Percentiles rank a stretch among this genome's conserved stretches.
These are phyloP conservation scores for Juglanconis sp. DNA, from an alignment of 2,329 filamentous ascomycete genomes.

Conservation along the genomic window DNA sequence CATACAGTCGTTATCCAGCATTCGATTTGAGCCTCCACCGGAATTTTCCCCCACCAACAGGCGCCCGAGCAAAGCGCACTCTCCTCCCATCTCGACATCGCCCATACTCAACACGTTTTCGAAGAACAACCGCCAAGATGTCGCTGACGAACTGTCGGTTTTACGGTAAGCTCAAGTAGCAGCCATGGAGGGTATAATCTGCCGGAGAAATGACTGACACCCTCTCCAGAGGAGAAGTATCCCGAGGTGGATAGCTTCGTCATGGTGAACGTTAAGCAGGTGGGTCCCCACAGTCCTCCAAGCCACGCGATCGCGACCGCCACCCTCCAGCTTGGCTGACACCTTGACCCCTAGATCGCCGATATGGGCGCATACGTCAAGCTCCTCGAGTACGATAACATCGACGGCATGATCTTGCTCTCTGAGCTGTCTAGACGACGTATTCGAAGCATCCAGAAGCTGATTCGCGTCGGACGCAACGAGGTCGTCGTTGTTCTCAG, in stretches of 20 bases:
- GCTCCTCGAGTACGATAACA: slow-evolving; percentile 98
- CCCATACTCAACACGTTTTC: slow-evolving; percentile 15
- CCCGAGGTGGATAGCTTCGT: slow-evolving; percentile 99
- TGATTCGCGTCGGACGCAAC: slow-evolving; percentile 95
- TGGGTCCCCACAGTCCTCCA: slow-evolving; percentile 36
- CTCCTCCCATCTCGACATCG: not conserved
- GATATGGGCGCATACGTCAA: slow-evolving; percentile 99
- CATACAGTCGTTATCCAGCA: not conserved
- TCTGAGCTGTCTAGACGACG: slow-evolving; percentile 96
- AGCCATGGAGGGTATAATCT: not conserved
- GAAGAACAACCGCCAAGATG: slow-evolving; percentile 28
- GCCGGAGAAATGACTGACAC: slow-evolving; percentile 17
- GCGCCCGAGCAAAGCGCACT: slow-evolving; percentile 1
- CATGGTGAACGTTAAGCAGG: slow-evolving; percentile 99
- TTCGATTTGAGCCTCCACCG: not conserved
- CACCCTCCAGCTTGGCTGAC: slow-evolving; percentile 17
- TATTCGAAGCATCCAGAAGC: slow-evolving; percentile 98
- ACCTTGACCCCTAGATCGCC: slow-evolving; percentile 65
- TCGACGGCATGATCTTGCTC: slow-evolving; percentile 99
- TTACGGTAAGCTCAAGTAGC: slow-evolving; percentile 29
- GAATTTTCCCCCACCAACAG: not conserved
- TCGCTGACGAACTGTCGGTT: slow-evolving; percentile 37
- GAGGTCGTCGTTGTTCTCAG: slow-evolving; percentile 97
- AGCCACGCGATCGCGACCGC: slow-evolving; percentile 2
- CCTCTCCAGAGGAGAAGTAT: slow-evolving; percentile 55